Evolutionary conservation across 768 basidiomycete species (phyloP), one percentile per base, ranked within the genome.

Genomic region (Russula compacta): DNA sequence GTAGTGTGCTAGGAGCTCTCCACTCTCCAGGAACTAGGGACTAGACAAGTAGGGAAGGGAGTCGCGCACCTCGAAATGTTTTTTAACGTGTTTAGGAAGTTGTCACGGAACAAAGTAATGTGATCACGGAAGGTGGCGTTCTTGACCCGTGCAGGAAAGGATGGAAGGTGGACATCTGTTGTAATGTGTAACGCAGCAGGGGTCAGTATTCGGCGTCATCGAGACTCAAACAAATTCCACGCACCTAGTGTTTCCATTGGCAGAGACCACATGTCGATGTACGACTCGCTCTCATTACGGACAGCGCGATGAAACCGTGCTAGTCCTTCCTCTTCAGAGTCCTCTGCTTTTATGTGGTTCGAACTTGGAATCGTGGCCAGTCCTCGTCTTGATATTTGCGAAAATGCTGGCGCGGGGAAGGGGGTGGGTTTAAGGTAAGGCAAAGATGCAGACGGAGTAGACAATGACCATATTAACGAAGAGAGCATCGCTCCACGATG

Each of bases 391-490:
- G 44, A 7, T 10, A 58, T 54, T 58, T 40, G 58, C 14, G 61
- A n/a, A 43, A 52, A 53, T 15, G 53, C 35, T 40, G 59, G 56
- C 21, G 50, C 39, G 36, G 48, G 47, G 48, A 33, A 53, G 10
- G 44, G n/a, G 35, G 60, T 53, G 43, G 52, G 54, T 39, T 44
- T 52, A 38, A 51, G 53, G 54, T 53, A 58, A 33, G 66, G 53
- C 10, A 33, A 42, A 19, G 59, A 65, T 3, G 60, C 36, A 14
- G 65, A 64, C n/a, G 64, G 48, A n/a, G 52, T 48, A 24, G 64
- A 65, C 38, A 66, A 47, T 19, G 66, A 66, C 66, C 66, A 66
- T 57, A 66, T 65, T 43, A 66, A n/a, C 38, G 66, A 66, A 33
- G 66, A 66, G 2, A 66, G 48, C 19, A 54, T 57, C 15, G 59